These are phyloP conservation scores for Amylocystis lapponica DNA, from an alignment of 768 basidiomycete species.

Conservation along the genomic window DNA sequence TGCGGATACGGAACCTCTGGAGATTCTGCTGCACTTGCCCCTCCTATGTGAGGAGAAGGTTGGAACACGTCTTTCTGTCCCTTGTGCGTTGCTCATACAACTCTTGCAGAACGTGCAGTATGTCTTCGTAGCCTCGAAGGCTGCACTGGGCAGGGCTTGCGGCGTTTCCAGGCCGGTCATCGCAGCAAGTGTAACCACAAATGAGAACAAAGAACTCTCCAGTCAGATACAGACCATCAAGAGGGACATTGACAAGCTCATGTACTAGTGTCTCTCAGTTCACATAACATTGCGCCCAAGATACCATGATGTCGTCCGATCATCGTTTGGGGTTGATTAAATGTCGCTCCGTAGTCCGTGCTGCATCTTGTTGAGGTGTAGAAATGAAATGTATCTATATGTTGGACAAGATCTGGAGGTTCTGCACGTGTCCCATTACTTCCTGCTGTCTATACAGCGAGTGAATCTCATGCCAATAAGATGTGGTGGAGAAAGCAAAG, in stretches of 20 bases:
- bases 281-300: neutral
- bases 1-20: slow-evolving; percentile 94
- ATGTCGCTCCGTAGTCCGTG: too few species aligned
- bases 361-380: too few species aligned
- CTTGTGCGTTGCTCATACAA: neutral
- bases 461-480: too few species aligned
- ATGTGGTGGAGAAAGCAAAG: slow-evolving; percentile 11
- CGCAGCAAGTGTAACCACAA: slow-evolving; percentile 93
- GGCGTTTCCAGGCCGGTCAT: slow-evolving; percentile 95
- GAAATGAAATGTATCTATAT: too few species aligned
- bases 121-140: slow-evolving; percentile 92
- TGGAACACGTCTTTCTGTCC: slow-evolving; percentile 10
- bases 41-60: slow-evolving; percentile 98
- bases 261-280: slow-evolving; percentile 31
- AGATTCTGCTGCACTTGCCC: slow-evolving; percentile 95
- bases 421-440: too few species aligned
- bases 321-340: too few species aligned
- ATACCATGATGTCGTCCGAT: too few species aligned
- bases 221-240: slow-evolving; percentile 89
- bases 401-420: too few species aligned
- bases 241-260: slow-evolving; percentile 69
- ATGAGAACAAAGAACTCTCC: slow-evolving; percentile 85
- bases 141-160: slow-evolving; percentile 92
- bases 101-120: slow-evolving; percentile 82
- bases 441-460: too few species aligned